These are phyloP conservation scores for Sinapis alba DNA, from an alignment of 441 rosid genomes.

Conservation along the genomic window DNA sequence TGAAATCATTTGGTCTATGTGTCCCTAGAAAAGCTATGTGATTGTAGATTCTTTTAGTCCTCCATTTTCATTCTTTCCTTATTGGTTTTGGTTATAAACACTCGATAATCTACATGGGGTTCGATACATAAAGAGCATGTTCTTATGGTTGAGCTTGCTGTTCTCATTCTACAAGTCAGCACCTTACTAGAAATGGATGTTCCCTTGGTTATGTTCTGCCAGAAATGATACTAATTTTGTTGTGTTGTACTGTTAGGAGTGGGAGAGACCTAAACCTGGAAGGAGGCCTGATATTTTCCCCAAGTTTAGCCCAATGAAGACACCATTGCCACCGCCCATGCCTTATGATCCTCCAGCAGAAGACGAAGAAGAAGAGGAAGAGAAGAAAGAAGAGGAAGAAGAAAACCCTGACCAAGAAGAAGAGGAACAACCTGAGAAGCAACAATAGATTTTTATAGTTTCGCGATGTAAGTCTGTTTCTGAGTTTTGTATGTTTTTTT, in stretches of 20 bases:
- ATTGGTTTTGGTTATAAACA: not conserved
- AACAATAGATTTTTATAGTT: constrained; percentile 34
- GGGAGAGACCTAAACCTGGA: constrained; percentile 86
- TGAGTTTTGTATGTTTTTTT: constrained; percentile 35
- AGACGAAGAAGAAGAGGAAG: constrained; percentile 84
- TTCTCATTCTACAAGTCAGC: not conserved
- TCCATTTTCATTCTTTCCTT: not conserved
- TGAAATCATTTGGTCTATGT: not conserved
- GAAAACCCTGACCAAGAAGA: constrained; percentile 75
- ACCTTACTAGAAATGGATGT: not conserved
- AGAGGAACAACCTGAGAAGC: constrained; percentile 54
- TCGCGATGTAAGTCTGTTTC: constrained; percentile 11
- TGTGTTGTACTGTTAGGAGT: constrained; percentile 55
- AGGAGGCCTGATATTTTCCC: constrained; percentile 91
- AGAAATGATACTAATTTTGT: not conserved
- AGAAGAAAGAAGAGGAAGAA: constrained; percentile 77
- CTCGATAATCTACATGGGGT: not conserved
- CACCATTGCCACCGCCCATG: constrained; percentile 83
- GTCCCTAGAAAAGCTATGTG: not conserved
- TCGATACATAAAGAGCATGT: not conserved
- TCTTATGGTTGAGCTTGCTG: not conserved
- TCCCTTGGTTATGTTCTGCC: not conserved
- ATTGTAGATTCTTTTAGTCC: not conserved
- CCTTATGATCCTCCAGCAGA: constrained; percentile 91
- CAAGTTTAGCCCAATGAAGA: constrained; percentile 90